A percentile compares a stretch with the other conserved stretches of the same genome.
phyloP scores from a whole-genome alignment of 2,329 filamentous ascomycete species.

The Claviceps lovelessii region DNA sequence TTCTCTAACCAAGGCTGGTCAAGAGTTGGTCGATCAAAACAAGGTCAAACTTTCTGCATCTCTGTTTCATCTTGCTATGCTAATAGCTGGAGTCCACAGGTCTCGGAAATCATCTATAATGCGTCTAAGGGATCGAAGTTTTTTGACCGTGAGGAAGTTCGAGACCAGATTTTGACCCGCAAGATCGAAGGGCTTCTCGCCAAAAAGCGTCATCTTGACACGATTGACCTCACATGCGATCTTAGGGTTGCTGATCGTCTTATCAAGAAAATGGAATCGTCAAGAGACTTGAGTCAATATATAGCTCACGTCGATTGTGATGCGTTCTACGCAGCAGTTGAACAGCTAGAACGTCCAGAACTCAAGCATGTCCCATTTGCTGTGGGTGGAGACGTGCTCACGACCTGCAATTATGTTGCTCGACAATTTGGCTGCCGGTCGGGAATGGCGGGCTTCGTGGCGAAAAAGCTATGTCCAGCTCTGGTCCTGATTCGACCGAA shows the following conservation, averaged over 20 bases:
- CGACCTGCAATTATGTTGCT: slow-evolving; percentile 73
- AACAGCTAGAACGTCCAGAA: slow-evolving; percentile 71
- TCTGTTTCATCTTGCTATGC: not conserved
- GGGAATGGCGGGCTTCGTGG: slow-evolving; percentile 93
- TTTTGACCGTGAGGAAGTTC: slow-evolving; percentile 78
- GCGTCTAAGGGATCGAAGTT: slow-evolving; percentile 93
- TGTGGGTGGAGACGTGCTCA: slow-evolving; percentile 57
- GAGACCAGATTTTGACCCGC: slow-evolving; percentile 66
- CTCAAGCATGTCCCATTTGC: slow-evolving; percentile 79
- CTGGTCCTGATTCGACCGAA: slow-evolving; percentile 72
- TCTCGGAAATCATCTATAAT: slow-evolving; percentile 93
- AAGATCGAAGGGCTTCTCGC: slow-evolving; percentile 72
- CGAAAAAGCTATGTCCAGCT: slow-evolving; percentile 81
- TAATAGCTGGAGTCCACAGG: slow-evolving; percentile 28
- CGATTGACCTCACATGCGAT: slow-evolving; percentile 58
- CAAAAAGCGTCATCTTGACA: slow-evolving; percentile 62
- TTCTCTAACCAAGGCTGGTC: slow-evolving; percentile 83
- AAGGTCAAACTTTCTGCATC: slow-evolving; percentile 42
- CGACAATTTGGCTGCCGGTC: slow-evolving; percentile 81
- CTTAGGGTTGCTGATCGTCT: slow-evolving; percentile 66
- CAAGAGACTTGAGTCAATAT: slow-evolving; percentile 67
- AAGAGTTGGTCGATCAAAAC: slow-evolving; percentile 81
- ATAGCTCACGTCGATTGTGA: slow-evolving; percentile 94
- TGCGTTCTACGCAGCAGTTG: slow-evolving; percentile 92
- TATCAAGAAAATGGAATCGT: slow-evolving; percentile 62